Conservation (phyloP, 345 rosid genomes). For the Jatropha curcas region DNA sequence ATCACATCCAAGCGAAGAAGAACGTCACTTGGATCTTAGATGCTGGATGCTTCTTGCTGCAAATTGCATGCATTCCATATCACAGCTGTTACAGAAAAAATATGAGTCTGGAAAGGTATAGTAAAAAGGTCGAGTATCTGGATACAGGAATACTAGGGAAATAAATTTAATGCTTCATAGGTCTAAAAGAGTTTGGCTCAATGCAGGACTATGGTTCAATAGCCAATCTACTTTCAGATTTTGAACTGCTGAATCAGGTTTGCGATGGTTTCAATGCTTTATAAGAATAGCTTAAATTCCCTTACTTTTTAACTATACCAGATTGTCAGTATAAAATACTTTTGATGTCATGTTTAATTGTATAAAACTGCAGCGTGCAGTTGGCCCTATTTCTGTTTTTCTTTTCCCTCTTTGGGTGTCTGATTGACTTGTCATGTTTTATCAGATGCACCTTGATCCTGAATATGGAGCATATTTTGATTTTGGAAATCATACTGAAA, state of each 20-base stretch:
- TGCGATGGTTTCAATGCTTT: neutral
- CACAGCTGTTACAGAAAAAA: slow-evolving; percentile 44
- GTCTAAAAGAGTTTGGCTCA: slow-evolving; percentile 11
- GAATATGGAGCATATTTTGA: slow-evolving; percentile 79
- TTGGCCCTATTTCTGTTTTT: neutral
- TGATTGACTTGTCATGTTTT: slow-evolving; percentile 12
- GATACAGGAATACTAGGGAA: neutral
- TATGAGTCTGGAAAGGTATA: slow-evolving; percentile 46
- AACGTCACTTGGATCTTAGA: slow-evolving; percentile 90
- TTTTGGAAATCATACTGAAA: slow-evolving; percentile 89
- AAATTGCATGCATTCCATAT: slow-evolving; percentile 75
- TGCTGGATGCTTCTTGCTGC: slow-evolving; percentile 98
- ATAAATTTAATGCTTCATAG: slow-evolving; percentile 6
- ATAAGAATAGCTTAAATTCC: neutral
- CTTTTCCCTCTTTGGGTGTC: neutral
- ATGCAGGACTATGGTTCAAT: slow-evolving; percentile 66
- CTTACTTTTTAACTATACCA: slow-evolving; percentile 5
- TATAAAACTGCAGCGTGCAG: neutral
- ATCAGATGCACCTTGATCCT: slow-evolving; percentile 86
- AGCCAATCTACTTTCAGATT: slow-evolving; percentile 71
- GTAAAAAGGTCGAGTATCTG: neutral
- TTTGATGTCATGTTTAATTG: neutral
- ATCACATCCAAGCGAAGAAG: slow-evolving; percentile 87
- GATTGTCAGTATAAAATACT: neutral
- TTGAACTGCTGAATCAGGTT: slow-evolving; percentile 78